Evolutionary conservation across 208 protist species (phyloP).

Genomic region (Naegleria fowleri): DNA sequence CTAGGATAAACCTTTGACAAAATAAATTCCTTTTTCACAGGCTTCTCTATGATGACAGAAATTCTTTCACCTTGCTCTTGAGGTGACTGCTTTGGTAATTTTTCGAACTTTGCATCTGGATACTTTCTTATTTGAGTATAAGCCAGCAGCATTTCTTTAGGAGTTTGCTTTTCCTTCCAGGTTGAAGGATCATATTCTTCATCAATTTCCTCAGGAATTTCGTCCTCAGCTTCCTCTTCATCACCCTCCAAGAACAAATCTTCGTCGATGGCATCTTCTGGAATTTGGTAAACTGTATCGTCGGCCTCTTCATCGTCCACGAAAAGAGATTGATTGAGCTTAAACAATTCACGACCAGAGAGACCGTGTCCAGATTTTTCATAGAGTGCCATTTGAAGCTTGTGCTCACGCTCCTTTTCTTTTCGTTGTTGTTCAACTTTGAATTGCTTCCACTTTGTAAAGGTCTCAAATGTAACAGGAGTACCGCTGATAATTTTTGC

Average conservation of each 20-base stretch:
- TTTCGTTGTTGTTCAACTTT: slow-evolving; percentile 8
- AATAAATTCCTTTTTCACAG: neutral
- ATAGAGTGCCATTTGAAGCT: neutral
- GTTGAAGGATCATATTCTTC: slow-evolving; percentile 17
- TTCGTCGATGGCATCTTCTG: slow-evolving; percentile 1
- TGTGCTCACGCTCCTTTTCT: slow-evolving; percentile 1
- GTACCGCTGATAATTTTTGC: slow-evolving; percentile 16
- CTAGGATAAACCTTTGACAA: neutral
- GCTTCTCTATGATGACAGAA: neutral
- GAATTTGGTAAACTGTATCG: neutral
- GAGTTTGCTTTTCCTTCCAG: slow-evolving; percentile 1
- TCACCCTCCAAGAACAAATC: slow-evolving; percentile 25
- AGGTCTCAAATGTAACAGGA: slow-evolving; percentile 2
- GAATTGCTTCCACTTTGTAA: slow-evolving; percentile 28
- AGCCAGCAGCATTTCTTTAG: neutral
- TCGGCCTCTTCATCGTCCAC: slow-evolving; percentile 26
- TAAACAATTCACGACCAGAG: slow-evolving; percentile 21
- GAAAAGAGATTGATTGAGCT: neutral
- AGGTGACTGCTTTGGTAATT: neutral
- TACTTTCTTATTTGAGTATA: neutral
- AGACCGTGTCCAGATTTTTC: slow-evolving; percentile 11
- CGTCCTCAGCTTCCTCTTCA: neutral
- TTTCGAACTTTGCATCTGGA: neutral
- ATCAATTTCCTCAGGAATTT: neutral
- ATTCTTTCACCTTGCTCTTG: neutral